Evolutionary conservation across 106 monocot species (phyloP).

Genomic region (Iris macrosiphon): DNA sequence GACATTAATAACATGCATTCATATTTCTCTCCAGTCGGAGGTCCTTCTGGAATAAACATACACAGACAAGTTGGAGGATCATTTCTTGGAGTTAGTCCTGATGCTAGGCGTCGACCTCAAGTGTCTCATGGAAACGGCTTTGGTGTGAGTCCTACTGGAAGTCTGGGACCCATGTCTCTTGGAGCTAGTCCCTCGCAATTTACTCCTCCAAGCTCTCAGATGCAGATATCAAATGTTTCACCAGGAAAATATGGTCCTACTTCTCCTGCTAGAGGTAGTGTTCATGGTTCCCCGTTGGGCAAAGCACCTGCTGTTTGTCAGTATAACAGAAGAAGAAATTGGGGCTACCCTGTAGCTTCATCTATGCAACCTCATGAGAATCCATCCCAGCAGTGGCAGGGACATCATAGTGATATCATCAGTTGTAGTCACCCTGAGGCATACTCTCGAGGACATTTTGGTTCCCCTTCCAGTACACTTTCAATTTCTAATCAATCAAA

Average conservation of each 20-base stretch:
- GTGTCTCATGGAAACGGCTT: conserved; percentile 55
- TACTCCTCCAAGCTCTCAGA: conserved; percentile 78
- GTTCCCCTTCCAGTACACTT: conserved; percentile 35
- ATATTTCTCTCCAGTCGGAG: conserved; percentile 63
- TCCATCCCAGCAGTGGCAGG: conserved; percentile 45
- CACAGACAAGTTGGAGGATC: conserved; percentile 61
- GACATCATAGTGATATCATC: conserved; percentile 34
- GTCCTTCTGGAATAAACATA: conserved; percentile 59
- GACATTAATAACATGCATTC: conserved; percentile 40
- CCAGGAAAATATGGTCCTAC: conserved; percentile 72
- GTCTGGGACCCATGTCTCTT: conserved; percentile 73
- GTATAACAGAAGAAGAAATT: conserved; percentile 56
- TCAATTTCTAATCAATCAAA: conserved; percentile 31
- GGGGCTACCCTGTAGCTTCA: conserved; percentile 30
- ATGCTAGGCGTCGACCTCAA: conserved; percentile 51
- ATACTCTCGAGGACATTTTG: conserved; percentile 28
- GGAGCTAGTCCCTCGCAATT: conserved; percentile 95
- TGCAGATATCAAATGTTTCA: conserved; percentile 51
- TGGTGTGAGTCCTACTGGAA: conserved; percentile 63
- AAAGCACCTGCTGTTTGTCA: conserved; percentile 55
- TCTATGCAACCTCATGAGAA: conserved; percentile 37
- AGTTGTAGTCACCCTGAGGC: conserved; percentile 36
- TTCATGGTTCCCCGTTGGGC: conserved; percentile 60
- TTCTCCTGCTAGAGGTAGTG: conserved; percentile 67
- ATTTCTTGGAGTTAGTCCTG: conserved; percentile 71